Conservation (phyloP, 2,329 filamentous ascomycete species). For the Colletotrichum tropicale region DNA sequence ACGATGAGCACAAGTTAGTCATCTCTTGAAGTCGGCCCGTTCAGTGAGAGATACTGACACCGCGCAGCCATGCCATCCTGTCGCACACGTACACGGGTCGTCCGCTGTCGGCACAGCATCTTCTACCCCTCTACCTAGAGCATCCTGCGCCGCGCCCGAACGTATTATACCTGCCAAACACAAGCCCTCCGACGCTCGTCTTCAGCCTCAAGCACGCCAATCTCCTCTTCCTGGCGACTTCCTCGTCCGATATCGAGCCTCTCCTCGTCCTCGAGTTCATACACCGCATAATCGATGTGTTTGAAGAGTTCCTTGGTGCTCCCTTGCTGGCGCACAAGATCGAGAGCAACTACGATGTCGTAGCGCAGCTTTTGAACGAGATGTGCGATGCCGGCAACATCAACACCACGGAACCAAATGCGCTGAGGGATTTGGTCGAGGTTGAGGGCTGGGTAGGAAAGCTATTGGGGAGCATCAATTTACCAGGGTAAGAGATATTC, state of each 20-base stretch:
- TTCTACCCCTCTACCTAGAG: slow-evolving; percentile 86
- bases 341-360: slow-evolving; percentile 89
- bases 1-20: slow-evolving; percentile 88
- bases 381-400: slow-evolving; percentile 96
- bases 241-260: slow-evolving; percentile 86
- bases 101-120: slow-evolving; percentile 74
- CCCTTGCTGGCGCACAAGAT: slow-evolving; percentile 87
- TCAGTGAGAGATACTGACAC: slow-evolving; percentile 23
- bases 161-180: slow-evolving; percentile 82
- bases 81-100: slow-evolving; percentile 88
- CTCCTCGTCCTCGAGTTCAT: slow-evolving; percentile 92
- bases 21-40: neutral
- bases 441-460: slow-evolving; percentile 91
- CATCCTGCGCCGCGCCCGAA: slow-evolving; percentile 83
- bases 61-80: slow-evolving; percentile 77
- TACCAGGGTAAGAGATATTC: slow-evolving; percentile 66
- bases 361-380: slow-evolving; percentile 89
- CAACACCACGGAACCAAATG: slow-evolving; percentile 91
- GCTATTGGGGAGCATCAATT: slow-evolving; percentile 82
- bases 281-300: slow-evolving; percentile 87
- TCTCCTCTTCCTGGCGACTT: slow-evolving; percentile 83
- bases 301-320: slow-evolving; percentile 92
- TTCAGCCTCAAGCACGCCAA: slow-evolving; percentile 90
- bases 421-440: slow-evolving; percentile 87
- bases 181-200: slow-evolving; percentile 83